Conservation (phyloP, 177 flowering plant species). For the Vitis hybrid region DNA sequence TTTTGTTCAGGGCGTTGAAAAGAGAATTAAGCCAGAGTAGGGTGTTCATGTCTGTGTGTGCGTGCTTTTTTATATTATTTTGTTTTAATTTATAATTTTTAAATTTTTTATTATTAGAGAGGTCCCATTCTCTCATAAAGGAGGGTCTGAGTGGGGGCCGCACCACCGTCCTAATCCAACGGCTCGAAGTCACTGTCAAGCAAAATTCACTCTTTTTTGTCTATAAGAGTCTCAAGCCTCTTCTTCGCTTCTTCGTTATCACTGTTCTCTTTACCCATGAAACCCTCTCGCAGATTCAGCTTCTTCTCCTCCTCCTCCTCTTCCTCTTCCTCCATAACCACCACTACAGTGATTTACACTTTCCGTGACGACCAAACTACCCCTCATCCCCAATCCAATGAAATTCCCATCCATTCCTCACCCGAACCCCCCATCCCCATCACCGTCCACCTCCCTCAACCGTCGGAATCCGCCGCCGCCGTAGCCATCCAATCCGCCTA, state of each 20-base stretch:
- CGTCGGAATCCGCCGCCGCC: conserved; percentile 27
- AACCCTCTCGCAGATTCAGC: conserved; percentile 16
- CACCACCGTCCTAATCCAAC: too few species aligned
- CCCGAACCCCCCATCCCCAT: conserved; percentile 16
- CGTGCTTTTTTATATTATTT: too few species aligned
- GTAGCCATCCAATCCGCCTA: conserved; percentile 76
- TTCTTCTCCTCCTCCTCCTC: conserved; percentile 22
- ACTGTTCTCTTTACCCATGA: conserved; percentile 21
- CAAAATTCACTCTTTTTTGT: conserved; percentile 18
- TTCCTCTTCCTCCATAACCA: not conserved
- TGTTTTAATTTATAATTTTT: too few species aligned
- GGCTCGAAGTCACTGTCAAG: conserved; percentile 47
- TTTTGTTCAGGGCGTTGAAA: too few species aligned
- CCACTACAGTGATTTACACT: conserved; percentile 30
- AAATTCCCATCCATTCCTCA: conserved; percentile 20
- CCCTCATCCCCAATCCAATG: conserved; percentile 20
- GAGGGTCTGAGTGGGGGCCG: too few species aligned
- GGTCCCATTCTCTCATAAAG: too few species aligned
- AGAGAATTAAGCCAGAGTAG: too few species aligned
- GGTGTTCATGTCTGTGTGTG: too few species aligned
- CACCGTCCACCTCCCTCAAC: conserved; percentile 24
- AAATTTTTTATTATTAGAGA: too few species aligned
- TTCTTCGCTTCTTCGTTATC: conserved; percentile 27
- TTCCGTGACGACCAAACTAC: conserved; percentile 32
- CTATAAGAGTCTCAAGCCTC: conserved; percentile 28